phyloP scores from a whole-genome alignment of 176 grass and related monocot genomes.

The Secale cereale region DNA sequence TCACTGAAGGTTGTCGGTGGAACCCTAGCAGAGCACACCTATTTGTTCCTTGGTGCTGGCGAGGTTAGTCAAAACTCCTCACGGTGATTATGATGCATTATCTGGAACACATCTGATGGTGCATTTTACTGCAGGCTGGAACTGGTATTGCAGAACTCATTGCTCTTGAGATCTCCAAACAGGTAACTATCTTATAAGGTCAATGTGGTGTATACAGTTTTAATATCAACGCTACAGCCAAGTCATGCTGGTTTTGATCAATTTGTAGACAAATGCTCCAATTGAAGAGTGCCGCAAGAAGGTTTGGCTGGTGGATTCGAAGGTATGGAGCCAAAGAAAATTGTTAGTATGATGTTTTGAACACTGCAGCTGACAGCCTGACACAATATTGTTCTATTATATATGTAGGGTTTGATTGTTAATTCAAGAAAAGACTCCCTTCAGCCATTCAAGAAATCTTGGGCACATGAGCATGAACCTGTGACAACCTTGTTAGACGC shows the following conservation, averaged over 20 bases:
- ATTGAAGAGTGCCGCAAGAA: conserved; percentile 90
- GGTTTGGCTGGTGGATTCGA: conserved; percentile 96
- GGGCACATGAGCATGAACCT: conserved; percentile 91
- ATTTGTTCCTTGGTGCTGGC: conserved; percentile 98
- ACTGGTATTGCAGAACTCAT: conserved; percentile 99
- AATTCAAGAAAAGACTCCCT: conserved; percentile 64
- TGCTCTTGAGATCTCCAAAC: conserved; percentile 91
- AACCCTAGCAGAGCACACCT: conserved; percentile 91
- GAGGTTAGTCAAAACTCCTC: conserved; percentile 56
- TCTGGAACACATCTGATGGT: conserved; percentile 18
- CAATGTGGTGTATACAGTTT: not conserved
- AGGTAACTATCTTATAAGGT: conserved; percentile 51
- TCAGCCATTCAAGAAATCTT: conserved; percentile 88
- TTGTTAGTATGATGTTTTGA: conserved; percentile 23
- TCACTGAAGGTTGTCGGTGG: conserved; percentile 74
- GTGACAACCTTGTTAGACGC: conserved; percentile 68
- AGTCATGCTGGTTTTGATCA: conserved; percentile 20
- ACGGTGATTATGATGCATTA: not conserved
- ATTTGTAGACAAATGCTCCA: conserved; percentile 71
- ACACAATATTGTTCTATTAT: conserved; percentile 32
- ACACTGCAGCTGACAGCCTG: conserved; percentile 14
- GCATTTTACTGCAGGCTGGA: conserved; percentile 71
- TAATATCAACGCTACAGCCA: conserved; percentile 1
- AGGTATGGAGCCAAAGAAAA: conserved; percentile 45
- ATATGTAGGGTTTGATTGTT: conserved; percentile 89